These are phyloP conservation scores for Candida freyschussii DNA, from an alignment of 1,139 yeast species.

Conservation along the genomic window DNA sequence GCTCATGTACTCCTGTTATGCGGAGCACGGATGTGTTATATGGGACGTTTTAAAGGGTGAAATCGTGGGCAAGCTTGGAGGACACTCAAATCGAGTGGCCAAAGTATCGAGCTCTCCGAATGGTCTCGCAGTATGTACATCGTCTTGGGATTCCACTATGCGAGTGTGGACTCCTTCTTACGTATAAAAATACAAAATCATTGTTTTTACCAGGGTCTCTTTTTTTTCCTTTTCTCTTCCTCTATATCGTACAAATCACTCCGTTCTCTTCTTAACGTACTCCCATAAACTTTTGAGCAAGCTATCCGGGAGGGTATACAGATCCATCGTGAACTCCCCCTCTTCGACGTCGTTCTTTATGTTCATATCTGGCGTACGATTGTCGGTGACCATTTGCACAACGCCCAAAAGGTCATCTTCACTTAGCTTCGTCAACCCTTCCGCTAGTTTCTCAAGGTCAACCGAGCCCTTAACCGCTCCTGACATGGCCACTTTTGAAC, in stretches of 20 bases:
- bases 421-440: conserved; percentile 77
- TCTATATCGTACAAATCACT: conserved; percentile 6
- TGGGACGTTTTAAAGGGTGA: conserved; percentile 76
- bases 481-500: conserved; percentile 42
- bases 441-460: conserved; percentile 87
- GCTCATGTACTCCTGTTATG: conserved; percentile 67
- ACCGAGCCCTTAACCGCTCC: conserved; percentile 59
- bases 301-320: conserved; percentile 89
- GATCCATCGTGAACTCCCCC: conserved; percentile 96
- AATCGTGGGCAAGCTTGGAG: conserved; percentile 56
- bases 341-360: conserved; percentile 93
- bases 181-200: conserved; percentile 8
- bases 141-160: conserved; percentile 67
- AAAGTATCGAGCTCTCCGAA: conserved; percentile 67
- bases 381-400: conserved; percentile 97
- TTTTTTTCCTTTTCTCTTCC: not conserved
- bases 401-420: conserved; percentile 94
- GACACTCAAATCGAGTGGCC: conserved; percentile 58
- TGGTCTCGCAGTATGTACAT: conserved; percentile 69
- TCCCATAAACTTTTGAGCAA: conserved; percentile 93
- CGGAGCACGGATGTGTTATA: conserved; percentile 67
- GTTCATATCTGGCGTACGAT: conserved; percentile 92
- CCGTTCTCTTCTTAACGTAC: conserved; percentile 60
- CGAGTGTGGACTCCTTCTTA: conserved; percentile 56
- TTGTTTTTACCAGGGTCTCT: not conserved